Evolutionary conservation across 2,329 filamentous ascomycete species (phyloP).

Genomic region (Cercospora sp.): DNA sequence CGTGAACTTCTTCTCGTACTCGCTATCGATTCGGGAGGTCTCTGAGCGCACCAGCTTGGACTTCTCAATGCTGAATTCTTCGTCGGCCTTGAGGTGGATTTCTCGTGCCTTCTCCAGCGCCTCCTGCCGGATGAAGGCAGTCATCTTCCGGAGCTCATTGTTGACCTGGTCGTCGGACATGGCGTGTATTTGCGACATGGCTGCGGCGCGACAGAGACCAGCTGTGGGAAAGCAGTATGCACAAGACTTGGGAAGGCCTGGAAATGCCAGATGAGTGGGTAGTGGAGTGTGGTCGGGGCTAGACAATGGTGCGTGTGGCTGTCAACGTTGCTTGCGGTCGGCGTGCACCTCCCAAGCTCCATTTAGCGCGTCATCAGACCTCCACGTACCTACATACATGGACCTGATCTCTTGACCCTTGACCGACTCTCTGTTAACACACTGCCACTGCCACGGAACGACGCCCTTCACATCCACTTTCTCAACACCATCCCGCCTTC

Average conservation of each 20-base stretch:
- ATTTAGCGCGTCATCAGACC: constrained; percentile 1
- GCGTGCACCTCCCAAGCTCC: background rate
- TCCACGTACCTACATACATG: background rate
- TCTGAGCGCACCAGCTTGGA: constrained; percentile 97
- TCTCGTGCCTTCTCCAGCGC: constrained; percentile 95
- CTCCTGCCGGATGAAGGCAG: constrained; percentile 99
- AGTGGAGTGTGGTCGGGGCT: background rate
- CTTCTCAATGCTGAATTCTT: constrained; percentile 99
- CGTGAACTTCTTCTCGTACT: constrained; percentile 99
- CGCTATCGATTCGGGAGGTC: constrained; percentile 83
- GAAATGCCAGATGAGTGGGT: background rate
- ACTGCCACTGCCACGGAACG: background rate
- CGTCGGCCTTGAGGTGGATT: constrained; percentile 97
- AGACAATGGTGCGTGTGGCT: background rate
- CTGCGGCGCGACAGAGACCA: constrained; percentile 40
- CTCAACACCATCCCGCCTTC: background rate
- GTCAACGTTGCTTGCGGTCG: background rate
- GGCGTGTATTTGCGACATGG: constrained; percentile 89
- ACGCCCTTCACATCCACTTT: background rate
- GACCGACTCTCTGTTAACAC: background rate
- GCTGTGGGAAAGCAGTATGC: background rate
- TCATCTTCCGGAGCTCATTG: constrained; percentile 99
- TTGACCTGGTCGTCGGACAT: constrained; percentile 98
- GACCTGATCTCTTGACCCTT: background rate
- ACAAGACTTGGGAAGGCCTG: background rate